A percentile compares a stretch with the other conserved stretches of the same genome.
Evolutionary conservation across 2,329 filamentous ascomycete genomes (phyloP).

Genomic region (Fusarium longipes): DNA sequence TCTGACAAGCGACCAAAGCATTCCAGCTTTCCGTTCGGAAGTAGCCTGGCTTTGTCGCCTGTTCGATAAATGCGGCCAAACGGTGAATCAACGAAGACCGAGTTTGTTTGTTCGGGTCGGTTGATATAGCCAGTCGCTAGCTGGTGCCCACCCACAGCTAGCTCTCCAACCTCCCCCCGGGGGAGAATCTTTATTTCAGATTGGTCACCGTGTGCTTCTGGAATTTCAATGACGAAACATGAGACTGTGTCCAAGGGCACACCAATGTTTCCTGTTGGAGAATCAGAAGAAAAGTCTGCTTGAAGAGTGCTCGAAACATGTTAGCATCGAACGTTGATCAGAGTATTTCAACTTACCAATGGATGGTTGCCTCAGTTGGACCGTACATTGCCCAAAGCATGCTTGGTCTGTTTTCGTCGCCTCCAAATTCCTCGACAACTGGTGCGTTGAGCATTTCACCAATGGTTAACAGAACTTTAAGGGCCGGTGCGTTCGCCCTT

Average conservation of each 20-base stretch:
- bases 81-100: constrained; percentile 75
- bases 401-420: constrained; percentile 61
- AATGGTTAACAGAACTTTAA: constrained; percentile 84
- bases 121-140: constrained; percentile 86
- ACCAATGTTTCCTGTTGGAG: constrained; percentile 77
- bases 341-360: constrained; percentile 65
- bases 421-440: constrained; percentile 84
- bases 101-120: constrained; percentile 76
- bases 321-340: background rate
- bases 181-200: constrained; percentile 66
- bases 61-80: constrained; percentile 84
- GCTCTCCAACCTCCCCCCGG: constrained; percentile 77
- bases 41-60: constrained; percentile 82
- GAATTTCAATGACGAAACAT: constrained; percentile 72
- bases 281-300: constrained; percentile 66
- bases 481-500: constrained; percentile 72
- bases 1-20: constrained; percentile 82
- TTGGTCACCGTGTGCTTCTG: constrained; percentile 31
- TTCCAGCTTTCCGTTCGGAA: constrained; percentile 76
- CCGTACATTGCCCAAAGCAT: constrained; percentile 95
- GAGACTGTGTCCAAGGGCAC: constrained; percentile 84
- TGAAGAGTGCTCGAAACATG: constrained; percentile 71
- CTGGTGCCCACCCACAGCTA: constrained; percentile 84
- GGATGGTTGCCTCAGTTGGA: constrained; percentile 90
- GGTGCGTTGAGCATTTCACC: constrained; percentile 89